Conservation (phyloP, 2,329 filamentous ascomycete species). For the Talaromyces sp. region DNA sequence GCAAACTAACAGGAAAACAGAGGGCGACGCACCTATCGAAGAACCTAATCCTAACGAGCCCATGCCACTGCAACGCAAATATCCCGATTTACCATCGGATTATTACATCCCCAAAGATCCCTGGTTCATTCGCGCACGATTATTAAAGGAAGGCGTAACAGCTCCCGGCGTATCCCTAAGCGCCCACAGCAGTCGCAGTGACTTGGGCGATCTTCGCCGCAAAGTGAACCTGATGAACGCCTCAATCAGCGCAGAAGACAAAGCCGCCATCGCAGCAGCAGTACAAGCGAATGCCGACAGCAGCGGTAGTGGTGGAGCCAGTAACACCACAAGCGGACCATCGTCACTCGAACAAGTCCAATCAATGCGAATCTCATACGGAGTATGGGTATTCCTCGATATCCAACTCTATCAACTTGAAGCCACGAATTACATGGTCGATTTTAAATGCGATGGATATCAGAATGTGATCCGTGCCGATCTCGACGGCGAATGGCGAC, state of each 20-base stretch:
- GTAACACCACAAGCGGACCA: slow-evolving; percentile 26
- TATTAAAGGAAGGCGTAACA: slow-evolving; percentile 73
- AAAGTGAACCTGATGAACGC: slow-evolving; percentile 33
- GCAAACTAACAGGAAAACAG: slow-evolving; percentile 12
- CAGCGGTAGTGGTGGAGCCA: slow-evolving; percentile 25
- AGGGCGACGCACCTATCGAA: slow-evolving; percentile 20
- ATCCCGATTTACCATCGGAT: slow-evolving; percentile 46
- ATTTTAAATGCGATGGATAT: slow-evolving; percentile 98
- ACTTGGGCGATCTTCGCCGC: slow-evolving; percentile 38
- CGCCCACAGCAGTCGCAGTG: slow-evolving; percentile 37
- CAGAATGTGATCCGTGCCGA: slow-evolving; percentile 68
- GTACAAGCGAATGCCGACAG: slow-evolving; percentile 30
- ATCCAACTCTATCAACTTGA: slow-evolving; percentile 97
- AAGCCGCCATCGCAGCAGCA: slow-evolving; percentile 23
- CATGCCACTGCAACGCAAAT: slow-evolving; percentile 39
- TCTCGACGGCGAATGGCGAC: slow-evolving; percentile 42
- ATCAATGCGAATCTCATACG: slow-evolving; percentile 52
- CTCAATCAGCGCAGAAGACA: slow-evolving; percentile 32
- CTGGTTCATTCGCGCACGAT: slow-evolving; percentile 89
- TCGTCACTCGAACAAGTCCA: slow-evolving; percentile 32
- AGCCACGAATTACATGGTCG: slow-evolving; percentile 85
- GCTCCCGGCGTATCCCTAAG: slow-evolving; percentile 42
- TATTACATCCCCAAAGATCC: slow-evolving; percentile 89
- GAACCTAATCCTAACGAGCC: slow-evolving; percentile 31
- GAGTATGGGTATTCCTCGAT: slow-evolving; percentile 88